These are phyloP conservation scores for Xylaria sp. DNA, from an alignment of 2,329 filamentous ascomycete species.

Conservation along the genomic window DNA sequence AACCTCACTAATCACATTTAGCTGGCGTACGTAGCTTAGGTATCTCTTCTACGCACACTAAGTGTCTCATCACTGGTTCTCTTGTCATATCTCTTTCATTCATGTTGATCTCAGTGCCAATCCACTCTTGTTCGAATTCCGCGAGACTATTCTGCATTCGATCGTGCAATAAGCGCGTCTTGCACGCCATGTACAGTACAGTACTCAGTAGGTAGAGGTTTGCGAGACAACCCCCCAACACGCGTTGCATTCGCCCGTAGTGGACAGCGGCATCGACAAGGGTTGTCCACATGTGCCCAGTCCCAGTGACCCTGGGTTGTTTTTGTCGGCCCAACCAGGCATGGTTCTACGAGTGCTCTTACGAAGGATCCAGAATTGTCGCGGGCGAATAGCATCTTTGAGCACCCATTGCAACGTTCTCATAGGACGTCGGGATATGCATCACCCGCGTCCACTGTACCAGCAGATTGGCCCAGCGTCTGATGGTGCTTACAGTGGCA, in stretches of 20 bases:
- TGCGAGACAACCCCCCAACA: neutral
- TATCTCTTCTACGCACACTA: neutral
- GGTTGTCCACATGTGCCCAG: conserved; percentile 37
- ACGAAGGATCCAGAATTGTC: conserved; percentile 41
- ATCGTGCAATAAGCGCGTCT: conserved; percentile 8
- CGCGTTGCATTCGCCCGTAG: conserved; percentile 10
- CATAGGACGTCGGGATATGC: conserved; percentile 57
- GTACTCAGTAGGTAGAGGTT: neutral
- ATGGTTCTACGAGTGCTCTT: conserved; percentile 37
- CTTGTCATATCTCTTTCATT: neutral
- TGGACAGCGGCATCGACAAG: conserved; percentile 27
- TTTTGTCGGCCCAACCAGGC: conserved; percentile 45
- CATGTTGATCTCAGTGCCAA: neutral
- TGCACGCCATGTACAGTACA: neutral
- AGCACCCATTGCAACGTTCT: conserved; percentile 50
- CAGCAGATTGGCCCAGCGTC: conserved; percentile 59
- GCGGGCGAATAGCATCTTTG: conserved; percentile 52
- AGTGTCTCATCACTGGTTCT: neutral
- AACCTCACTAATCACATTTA: neutral
- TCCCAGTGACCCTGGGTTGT: conserved; percentile 38
- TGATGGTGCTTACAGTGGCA: conserved; percentile 46
- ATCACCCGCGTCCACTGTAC: conserved; percentile 54
- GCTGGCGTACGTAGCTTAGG: neutral
- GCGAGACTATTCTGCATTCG: neutral
- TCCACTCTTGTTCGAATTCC: neutral